Evolutionary conservation across 257 asterid species (phyloP), one percentile per base, ranked within the genome.

Genomic region (Lycium ferocissimum): DNA sequence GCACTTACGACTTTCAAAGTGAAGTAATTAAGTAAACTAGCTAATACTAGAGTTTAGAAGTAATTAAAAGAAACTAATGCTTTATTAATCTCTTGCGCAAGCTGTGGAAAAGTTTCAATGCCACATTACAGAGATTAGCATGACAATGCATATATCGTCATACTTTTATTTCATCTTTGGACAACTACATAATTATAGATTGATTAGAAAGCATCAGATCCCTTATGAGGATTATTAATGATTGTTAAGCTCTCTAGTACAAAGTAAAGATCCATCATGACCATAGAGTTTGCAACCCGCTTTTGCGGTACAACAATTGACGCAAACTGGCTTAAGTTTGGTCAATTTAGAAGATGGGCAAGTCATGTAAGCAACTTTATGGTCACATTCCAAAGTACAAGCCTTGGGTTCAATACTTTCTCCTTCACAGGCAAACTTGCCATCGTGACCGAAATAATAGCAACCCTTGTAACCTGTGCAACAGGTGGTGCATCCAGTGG

Each of bases 181-280:
- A 40, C 45, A 33, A 61, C 70, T 7, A 18, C 66, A 58, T 17
- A 6, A 20, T 2, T 10, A 47, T 47, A 47, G 1, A 22, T 22
- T 26, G 17, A 63, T 22, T 11, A 63, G 71, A 63, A 26, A 63
- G 22, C 22, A 63, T 1, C 17, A 63, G 2, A 14, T 63, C 5
- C 17, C 1, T 22, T 63, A 65, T 26, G 18, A 1, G 11, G 72
- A 2, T 0, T 9, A n/a, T 9, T 2, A 8, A 61, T 22, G 0
- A 38, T 7, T 13, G 2, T 65, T 18, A 65, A 45, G 72, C 45
- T 65, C 72, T 3, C 72, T 45, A 33, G 73, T 66, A 66, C 73
- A 66, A 33, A 66, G 5, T 66, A 66, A 66, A 66, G 73, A 66
- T 66, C 83, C 87, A 20, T 69, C n/a, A 67, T 51, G 5, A 7